These are phyloP conservation scores for Pseudomassariella vexata DNA, from an alignment of 2,329 filamentous ascomycete genomes.

Conservation along the genomic window DNA sequence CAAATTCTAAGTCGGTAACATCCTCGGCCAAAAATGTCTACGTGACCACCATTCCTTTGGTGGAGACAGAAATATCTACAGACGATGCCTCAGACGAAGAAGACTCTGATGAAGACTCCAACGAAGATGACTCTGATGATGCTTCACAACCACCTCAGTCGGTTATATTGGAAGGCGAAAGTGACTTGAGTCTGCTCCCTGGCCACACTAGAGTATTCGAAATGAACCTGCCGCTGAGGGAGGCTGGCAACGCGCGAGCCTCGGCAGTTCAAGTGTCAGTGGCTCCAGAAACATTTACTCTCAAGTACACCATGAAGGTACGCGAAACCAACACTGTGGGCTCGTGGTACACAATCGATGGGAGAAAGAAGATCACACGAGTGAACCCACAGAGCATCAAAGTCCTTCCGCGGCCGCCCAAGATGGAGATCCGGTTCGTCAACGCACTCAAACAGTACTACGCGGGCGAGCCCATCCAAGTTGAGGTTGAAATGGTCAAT, in stretches of 20 bases:
- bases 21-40: constrained; percentile 9
- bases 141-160: constrained; percentile 21
- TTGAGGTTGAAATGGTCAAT: constrained; percentile 70
- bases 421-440: constrained; percentile 69
- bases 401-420: constrained; percentile 84
- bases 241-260: constrained; percentile 72
- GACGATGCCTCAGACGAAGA: constrained; percentile 21
- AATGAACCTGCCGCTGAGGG: constrained; percentile 67
- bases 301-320: constrained; percentile 60
- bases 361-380: constrained; percentile 41
- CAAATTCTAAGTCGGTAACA: constrained; percentile 7
- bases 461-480: constrained; percentile 67
- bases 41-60: constrained; percentile 14
- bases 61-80: constrained; percentile 14
- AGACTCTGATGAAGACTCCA: constrained; percentile 15
- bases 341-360: constrained; percentile 44
- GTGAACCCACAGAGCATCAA: constrained; percentile 52
- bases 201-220: constrained; percentile 66
- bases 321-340: constrained; percentile 33
- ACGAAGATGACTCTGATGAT: constrained; percentile 19
- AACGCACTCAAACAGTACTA: constrained; percentile 70
- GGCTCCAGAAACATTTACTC: constrained; percentile 57
- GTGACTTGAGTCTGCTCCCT: constrained; percentile 61
- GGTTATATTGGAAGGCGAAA: constrained; percentile 43
- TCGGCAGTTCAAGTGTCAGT: constrained; percentile 58